A percentile compares a stretch with the other conserved stretches of the same genome.
Evolutionary conservation across 2,329 filamentous ascomycete genomes (phyloP).

Genomic region (Pseudocercospora vitis): DNA sequence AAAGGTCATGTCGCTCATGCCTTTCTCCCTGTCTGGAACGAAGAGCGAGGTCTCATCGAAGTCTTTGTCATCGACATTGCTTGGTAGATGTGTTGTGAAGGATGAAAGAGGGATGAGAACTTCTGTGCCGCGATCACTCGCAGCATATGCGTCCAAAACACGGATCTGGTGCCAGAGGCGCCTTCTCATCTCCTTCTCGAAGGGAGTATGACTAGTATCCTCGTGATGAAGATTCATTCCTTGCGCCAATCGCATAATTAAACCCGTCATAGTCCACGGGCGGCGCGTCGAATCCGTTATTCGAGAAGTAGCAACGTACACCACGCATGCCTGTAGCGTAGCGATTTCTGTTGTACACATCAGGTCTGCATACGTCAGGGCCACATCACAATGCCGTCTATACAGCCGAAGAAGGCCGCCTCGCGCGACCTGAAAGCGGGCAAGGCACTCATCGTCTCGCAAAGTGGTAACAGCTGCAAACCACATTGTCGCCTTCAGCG

Average conservation of each 20-base stretch:
- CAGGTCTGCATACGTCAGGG: slow-evolving; percentile 33
- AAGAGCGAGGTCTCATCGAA: slow-evolving; percentile 28
- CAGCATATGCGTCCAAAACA: slow-evolving; percentile 31
- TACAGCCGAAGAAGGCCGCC: slow-evolving; percentile 29
- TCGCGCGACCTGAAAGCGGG: slow-evolving; percentile 20
- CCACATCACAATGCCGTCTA: slow-evolving; percentile 29
- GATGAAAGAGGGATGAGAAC: slow-evolving; percentile 21
- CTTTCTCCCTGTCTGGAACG: slow-evolving; percentile 20
- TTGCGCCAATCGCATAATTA: slow-evolving; percentile 34
- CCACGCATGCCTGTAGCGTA: slow-evolving; percentile 30
- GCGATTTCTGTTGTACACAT: slow-evolving; percentile 32
- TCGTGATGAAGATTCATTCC: slow-evolving; percentile 34
- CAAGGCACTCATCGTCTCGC: slow-evolving; percentile 30
- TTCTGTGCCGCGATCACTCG: slow-evolving; percentile 32
- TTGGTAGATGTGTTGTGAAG: slow-evolving; percentile 28
- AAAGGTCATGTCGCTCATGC: slow-evolving; percentile 34
- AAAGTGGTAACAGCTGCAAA: slow-evolving; percentile 35
- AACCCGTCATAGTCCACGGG: slow-evolving; percentile 32
- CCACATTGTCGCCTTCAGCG: slow-evolving; percentile 32
- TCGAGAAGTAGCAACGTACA: slow-evolving; percentile 29
- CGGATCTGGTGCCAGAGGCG: slow-evolving; percentile 34
- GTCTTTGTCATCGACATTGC: slow-evolving; percentile 34
- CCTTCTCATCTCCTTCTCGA: slow-evolving; percentile 32
- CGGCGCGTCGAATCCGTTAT: slow-evolving; percentile 27
- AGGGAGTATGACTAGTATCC: slow-evolving; percentile 22